Evolutionary conservation across 2,329 filamentous ascomycete species (phyloP), one percentile per base, ranked within the genome.

Genomic region (Hymenoscyphus fructigenus): DNA sequence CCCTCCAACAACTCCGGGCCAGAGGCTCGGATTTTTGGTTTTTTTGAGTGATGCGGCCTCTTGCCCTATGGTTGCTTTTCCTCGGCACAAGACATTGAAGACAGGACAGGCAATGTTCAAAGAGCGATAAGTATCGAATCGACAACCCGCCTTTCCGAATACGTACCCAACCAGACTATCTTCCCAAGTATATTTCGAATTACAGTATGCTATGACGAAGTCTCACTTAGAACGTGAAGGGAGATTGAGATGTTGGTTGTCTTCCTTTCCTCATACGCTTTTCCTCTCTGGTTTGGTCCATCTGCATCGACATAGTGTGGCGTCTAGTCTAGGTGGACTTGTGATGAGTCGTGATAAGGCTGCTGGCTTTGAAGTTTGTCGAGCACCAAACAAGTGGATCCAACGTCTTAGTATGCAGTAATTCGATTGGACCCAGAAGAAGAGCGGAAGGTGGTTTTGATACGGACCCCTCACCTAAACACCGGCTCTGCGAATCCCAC

Each of bases 381-480:
- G 44, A 23, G 20, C 44, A 50, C 44, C 20, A 50, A n/a, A 50
- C 44, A 50, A 50, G 44, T 50, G 44, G 44, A 50, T 4, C 44
- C 44, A 10, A 50, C 17, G n/a, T 50, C 44, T 12, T 10, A 10
- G n/a, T 50, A 6, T 50, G 44, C 44, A 23, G 20, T 12, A 20
- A 50, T 50, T 50, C 44, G 20, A 50, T 50, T 50, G 44, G 44
- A 50, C 44, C 44, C 44, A 36, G 44, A 50, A 50, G 44, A 23
- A 50, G 44, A 23, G 44, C 44, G 44, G 44, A 20, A 20, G 20
- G 6, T 1, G 5, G n/a, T 7, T 50, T 26, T 50, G 44, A 20
- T 23, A 50, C 44, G 44, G 44, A 50, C 44, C 44, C 44, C 44
- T 50, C 44, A 50, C 44, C 44, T 26, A 50, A 50, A n/a, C 44